These are phyloP conservation scores for Lizonia empirigonia DNA, from an alignment of 2,329 filamentous ascomycete genomes.

Conservation along the genomic window DNA sequence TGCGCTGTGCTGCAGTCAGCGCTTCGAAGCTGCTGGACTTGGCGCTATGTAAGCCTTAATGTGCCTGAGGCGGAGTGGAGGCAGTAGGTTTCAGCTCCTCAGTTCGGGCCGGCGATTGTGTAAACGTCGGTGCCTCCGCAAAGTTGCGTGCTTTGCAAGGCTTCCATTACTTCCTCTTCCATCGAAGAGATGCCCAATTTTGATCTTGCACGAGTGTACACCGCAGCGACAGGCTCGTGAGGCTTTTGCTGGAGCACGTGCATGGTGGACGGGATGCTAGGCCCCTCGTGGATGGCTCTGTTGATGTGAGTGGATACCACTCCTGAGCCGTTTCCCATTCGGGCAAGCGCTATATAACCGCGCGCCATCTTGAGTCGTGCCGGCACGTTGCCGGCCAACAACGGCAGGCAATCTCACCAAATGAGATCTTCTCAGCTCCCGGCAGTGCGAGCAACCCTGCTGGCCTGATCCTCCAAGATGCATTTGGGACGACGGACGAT, in stretches of 20 bases:
- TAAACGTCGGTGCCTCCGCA: not conserved
- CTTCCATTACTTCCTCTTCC: not conserved
- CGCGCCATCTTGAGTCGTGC: conserved; percentile 26
- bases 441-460: conserved; percentile 15
- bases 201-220: conserved; percentile 8
- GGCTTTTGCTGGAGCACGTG: conserved; percentile 2
- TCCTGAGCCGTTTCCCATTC: conserved; percentile 14
- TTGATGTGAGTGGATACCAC: conserved; percentile 15
- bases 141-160: conserved; percentile 2
- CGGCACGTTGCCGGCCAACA: conserved; percentile 21
- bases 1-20: conserved; percentile 30
- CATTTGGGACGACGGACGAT: conserved; percentile 10
- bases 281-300: conserved; percentile 11
- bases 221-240: not conserved
- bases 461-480: conserved; percentile 12
- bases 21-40: conserved; percentile 23
- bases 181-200: conserved; percentile 1
- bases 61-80: conserved; percentile 10
- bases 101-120: not conserved
- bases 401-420: conserved; percentile 20
- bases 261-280: conserved; percentile 14
- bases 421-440: conserved; percentile 25
- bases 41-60: conserved; percentile 15
- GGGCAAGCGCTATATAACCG: conserved; percentile 21
- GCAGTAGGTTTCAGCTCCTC: conserved; percentile 13